Evolutionary conservation across 2,329 filamentous ascomycete species (phyloP).

Genomic region (Orbilia brochopaga): DNA sequence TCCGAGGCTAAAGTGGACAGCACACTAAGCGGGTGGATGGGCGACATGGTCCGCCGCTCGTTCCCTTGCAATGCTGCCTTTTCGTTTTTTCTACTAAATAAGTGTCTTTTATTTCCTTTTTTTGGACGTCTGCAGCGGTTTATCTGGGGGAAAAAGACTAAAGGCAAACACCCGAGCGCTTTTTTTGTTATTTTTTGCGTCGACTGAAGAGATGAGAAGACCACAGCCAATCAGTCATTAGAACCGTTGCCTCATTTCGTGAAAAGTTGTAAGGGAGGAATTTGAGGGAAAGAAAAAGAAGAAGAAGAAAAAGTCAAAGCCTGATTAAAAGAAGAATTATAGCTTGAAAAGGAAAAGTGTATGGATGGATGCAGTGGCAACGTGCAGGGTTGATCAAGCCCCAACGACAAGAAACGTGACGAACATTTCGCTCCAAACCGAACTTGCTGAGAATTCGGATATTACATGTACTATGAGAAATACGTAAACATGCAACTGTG

Average conservation of each 20-base stretch:
- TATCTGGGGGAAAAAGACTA: slow-evolving; percentile 16
- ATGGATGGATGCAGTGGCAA: slow-evolving; percentile 30
- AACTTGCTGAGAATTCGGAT: slow-evolving; percentile 22
- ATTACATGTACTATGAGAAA: slow-evolving; percentile 46
- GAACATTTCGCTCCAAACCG: slow-evolving; percentile 24
- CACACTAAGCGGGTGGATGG: slow-evolving; percentile 43
- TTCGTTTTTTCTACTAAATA: slow-evolving; percentile 18
- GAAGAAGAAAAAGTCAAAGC: slow-evolving; percentile 13
- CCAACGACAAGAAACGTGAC: slow-evolving; percentile 24
- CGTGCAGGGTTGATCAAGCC: slow-evolving; percentile 23
- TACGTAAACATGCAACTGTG: slow-evolving; percentile 33
- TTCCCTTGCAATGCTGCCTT: slow-evolving; percentile 1
- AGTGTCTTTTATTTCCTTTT: slow-evolving; percentile 16
- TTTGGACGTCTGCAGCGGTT: slow-evolving; percentile 21
- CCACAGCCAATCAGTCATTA: slow-evolving; percentile 41
- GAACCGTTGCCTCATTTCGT: slow-evolving; percentile 49
- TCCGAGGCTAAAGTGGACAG: slow-evolving; percentile 49
- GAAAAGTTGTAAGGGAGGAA: slow-evolving; percentile 16
- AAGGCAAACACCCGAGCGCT: slow-evolving; percentile 26
- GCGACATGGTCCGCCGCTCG: slow-evolving; percentile 12
- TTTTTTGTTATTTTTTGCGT: slow-evolving; percentile 19
- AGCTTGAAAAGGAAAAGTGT: slow-evolving; percentile 28
- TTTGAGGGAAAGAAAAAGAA: neutral
- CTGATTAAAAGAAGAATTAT: slow-evolving; percentile 8
- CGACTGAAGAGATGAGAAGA: slow-evolving; percentile 13